phyloP scores from a whole-genome alignment of 2,329 filamentous ascomycete genomes.

The Pyricularia pennisetigena region DNA sequence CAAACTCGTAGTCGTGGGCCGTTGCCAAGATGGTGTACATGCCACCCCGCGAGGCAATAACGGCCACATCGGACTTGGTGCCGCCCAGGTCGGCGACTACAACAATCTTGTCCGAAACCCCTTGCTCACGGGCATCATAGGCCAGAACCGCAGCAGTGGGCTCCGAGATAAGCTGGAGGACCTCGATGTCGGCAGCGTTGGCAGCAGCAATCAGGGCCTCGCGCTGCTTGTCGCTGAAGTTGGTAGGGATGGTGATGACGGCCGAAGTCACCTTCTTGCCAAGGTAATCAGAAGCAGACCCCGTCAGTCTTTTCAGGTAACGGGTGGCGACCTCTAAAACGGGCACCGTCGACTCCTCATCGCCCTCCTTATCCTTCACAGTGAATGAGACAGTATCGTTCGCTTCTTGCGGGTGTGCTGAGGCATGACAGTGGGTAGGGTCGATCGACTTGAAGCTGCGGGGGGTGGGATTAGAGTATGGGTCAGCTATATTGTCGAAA shows the following conservation, averaged over 20 bases:
- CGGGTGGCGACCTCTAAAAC: slow-evolving; percentile 77
- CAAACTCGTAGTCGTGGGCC: slow-evolving; percentile 89
- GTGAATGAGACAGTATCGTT: slow-evolving; percentile 68
- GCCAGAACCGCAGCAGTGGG: slow-evolving; percentile 82
- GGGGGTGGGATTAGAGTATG: background rate
- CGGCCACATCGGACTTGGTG: slow-evolving; percentile 82
- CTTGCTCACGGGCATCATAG: slow-evolving; percentile 76
- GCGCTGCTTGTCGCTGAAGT: slow-evolving; percentile 83
- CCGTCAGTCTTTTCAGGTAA: slow-evolving; percentile 71
- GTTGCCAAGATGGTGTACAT: slow-evolving; percentile 95
- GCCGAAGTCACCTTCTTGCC: slow-evolving; percentile 92
- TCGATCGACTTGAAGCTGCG: slow-evolving; percentile 85
- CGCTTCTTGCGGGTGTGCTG: slow-evolving; percentile 75
- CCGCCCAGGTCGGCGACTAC: slow-evolving; percentile 91
- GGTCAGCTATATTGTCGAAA: background rate
- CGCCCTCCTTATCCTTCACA: slow-evolving; percentile 62
- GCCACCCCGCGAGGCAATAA: slow-evolving; percentile 83
- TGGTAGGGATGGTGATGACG: slow-evolving; percentile 87
- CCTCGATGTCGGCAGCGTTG: slow-evolving; percentile 71
- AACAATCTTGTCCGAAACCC: slow-evolving; percentile 74
- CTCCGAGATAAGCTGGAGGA: slow-evolving; percentile 88
- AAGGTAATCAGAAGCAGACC: slow-evolving; percentile 82
- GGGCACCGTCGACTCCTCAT: slow-evolving; percentile 49
- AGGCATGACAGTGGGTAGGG: slow-evolving; percentile 87
- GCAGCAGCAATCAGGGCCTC: slow-evolving; percentile 69